phyloP scores from a whole-genome alignment of 2,329 filamentous ascomycete genomes.

The Thermothelomyces thermophilus region DNA sequence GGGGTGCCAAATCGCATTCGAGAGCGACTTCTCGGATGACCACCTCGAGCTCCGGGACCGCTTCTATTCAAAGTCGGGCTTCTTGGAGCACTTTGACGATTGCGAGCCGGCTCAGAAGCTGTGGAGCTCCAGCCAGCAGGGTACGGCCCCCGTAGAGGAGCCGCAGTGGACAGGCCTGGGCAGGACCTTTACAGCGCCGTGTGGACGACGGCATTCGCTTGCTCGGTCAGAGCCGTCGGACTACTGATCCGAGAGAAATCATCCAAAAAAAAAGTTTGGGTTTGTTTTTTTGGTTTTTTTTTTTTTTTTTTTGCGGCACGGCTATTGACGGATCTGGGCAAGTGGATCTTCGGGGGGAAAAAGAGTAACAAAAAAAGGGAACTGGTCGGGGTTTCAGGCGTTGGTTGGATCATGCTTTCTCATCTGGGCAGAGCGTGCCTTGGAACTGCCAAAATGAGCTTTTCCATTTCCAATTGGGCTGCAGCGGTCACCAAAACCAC shows the following conservation, averaged over 20 bases:
- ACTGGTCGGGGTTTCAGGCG: not conserved
- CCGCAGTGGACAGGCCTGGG: slow-evolving; percentile 7
- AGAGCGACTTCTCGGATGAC: slow-evolving; percentile 11
- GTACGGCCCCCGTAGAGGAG: slow-evolving; percentile 8
- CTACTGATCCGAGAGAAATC: not conserved
- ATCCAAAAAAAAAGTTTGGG: not conserved
- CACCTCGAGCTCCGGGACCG: slow-evolving; percentile 12
- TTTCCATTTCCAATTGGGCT: no score
- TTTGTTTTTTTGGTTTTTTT: not conserved
- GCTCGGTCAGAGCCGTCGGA: not conserved
- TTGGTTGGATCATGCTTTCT: not conserved
- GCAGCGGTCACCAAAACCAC: not conserved
- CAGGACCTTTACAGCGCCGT: slow-evolving; percentile 7
- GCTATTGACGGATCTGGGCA: not conserved
- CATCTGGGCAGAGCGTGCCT: not conserved
- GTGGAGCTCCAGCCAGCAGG: slow-evolving; percentile 8
- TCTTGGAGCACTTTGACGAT: slow-evolving; percentile 10
- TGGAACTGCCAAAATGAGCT: not conserved
- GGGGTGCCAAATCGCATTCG: slow-evolving; percentile 13
- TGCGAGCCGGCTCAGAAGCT: slow-evolving; percentile 11
- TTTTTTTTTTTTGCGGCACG: no score
- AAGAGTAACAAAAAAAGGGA: no score
- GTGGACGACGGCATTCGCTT: not conserved
- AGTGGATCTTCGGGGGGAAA: not conserved
- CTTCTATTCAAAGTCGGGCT: slow-evolving; percentile 10